Conservation (phyloP, 352 stramenopile genomes). For the Lagenidium sp. region DNA sequence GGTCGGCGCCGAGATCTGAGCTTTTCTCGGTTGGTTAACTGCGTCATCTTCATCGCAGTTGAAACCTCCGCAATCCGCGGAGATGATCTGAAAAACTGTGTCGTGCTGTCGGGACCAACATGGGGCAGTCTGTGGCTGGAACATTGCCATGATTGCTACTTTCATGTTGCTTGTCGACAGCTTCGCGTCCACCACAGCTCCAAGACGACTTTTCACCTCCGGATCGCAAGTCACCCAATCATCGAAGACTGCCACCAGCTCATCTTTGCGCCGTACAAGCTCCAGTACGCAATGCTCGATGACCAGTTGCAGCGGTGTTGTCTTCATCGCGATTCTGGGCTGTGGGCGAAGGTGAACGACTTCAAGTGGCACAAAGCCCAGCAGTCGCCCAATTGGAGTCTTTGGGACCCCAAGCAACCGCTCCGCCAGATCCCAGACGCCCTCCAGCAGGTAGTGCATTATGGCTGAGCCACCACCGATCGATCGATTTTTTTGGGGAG, state of each 20-base stretch:
- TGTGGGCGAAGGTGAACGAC: conserved; percentile 88
- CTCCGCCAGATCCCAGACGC: conserved; percentile 24
- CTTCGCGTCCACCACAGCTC: conserved; percentile 76
- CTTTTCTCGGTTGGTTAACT: conserved; percentile 64
- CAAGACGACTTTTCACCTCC: conserved; percentile 67
- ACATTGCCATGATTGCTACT: conserved; percentile 61
- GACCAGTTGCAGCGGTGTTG: conserved; percentile 49
- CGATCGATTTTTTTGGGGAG: not conserved
- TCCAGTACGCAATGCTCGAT: conserved; percentile 53
- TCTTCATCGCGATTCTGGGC: conserved; percentile 37
- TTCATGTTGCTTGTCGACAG: conserved; percentile 79
- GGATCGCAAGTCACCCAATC: conserved; percentile 81
- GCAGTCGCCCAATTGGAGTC: conserved; percentile 80
- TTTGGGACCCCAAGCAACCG: conserved; percentile 40
- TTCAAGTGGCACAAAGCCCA: conserved; percentile 89
- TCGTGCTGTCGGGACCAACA: conserved; percentile 72
- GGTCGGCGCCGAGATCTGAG: conserved; percentile 55
- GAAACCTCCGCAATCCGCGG: conserved; percentile 71
- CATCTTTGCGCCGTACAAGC: conserved; percentile 65
- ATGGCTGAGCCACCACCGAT: conserved; percentile 14
- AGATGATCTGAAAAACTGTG: conserved; percentile 54
- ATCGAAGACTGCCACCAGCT: conserved; percentile 86
- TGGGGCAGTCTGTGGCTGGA: conserved; percentile 82
- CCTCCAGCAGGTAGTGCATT: conserved; percentile 25
- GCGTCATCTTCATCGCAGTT: conserved; percentile 51